phyloP scores from a whole-genome alignment of 352 stramenopile genomes.

The Phytophthora chlamydospora region DNA sequence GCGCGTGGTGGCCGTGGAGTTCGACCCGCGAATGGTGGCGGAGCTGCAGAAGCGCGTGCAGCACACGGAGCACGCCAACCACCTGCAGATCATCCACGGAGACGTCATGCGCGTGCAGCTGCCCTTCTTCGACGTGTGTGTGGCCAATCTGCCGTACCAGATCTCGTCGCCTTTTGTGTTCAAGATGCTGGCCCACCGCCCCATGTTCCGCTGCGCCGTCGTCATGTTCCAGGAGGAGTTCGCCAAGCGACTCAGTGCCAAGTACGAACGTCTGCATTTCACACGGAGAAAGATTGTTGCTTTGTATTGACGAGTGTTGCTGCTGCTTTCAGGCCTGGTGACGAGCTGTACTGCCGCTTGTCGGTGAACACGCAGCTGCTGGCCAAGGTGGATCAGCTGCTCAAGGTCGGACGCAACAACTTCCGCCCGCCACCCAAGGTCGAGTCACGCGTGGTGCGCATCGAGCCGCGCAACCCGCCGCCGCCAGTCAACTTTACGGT shows the following conservation, averaged over 20 bases:
- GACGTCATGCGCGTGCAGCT: slow-evolving; percentile 99
- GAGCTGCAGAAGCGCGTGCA: slow-evolving; percentile 99
- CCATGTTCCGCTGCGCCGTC: slow-evolving; percentile 99
- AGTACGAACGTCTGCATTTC: slow-evolving; percentile 41
- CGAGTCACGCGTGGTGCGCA: slow-evolving; percentile 96
- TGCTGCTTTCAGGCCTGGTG: slow-evolving; percentile 76
- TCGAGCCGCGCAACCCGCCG: slow-evolving; percentile 98
- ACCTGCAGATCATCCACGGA: slow-evolving; percentile 98
- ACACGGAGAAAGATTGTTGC: neutral
- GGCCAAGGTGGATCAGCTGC: slow-evolving; percentile 98
- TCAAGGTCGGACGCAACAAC: slow-evolving; percentile 99
- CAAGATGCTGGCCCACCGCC: slow-evolving; percentile 97
- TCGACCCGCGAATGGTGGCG: slow-evolving; percentile 98
- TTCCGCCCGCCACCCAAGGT: slow-evolving; percentile 98
- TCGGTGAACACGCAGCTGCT: slow-evolving; percentile 99
- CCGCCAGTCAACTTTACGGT: slow-evolving; percentile 98
- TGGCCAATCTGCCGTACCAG: slow-evolving; percentile 99
- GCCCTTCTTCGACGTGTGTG: slow-evolving; percentile 99
- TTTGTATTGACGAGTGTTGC: slow-evolving; percentile 2
- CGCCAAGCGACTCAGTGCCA: slow-evolving; percentile 97
- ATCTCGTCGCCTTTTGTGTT: slow-evolving; percentile 99
- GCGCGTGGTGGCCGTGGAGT: slow-evolving; percentile 98
- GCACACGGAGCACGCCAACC: slow-evolving; percentile 93
- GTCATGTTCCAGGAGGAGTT: slow-evolving; percentile 99
- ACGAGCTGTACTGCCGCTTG: slow-evolving; percentile 98